Percentiles rank a stretch among this genome's conserved stretches.
These are phyloP conservation scores for Eragrostis curvula DNA, from an alignment of 176 grass and related monocot species.

Conservation along the genomic window DNA sequence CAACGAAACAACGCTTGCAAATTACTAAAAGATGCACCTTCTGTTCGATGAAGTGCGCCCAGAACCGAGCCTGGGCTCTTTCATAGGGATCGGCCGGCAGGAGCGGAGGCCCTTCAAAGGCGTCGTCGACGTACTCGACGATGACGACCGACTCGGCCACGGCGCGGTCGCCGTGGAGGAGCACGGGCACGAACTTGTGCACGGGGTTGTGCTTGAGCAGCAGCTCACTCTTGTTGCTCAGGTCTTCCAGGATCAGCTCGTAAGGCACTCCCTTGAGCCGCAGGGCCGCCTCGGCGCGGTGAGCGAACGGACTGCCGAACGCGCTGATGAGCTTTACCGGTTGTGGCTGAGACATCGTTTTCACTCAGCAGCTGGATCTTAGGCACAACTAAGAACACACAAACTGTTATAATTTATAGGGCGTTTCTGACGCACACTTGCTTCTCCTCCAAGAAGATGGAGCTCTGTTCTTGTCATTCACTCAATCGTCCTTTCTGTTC, in stretches of 20 bases:
- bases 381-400: background rate
- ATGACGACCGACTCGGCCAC: conserved; percentile 44
- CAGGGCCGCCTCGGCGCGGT: background rate
- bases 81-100: conserved; percentile 29
- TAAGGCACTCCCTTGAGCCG: background rate
- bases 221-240: conserved; percentile 47
- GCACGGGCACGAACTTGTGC: conserved; percentile 50
- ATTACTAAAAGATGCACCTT: too few relatives aligned
- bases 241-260: background rate
- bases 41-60: conserved; percentile 43
- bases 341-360: background rate
- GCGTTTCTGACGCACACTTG: background rate
- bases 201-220: conserved; percentile 52
- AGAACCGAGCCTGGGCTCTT: conserved; percentile 37
- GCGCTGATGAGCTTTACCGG: background rate
- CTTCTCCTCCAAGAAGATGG: background rate
- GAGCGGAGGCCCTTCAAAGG: conserved; percentile 13
- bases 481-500: background rate
- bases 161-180: conserved; percentile 38
- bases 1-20: too few relatives aligned
- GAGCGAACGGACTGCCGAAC: background rate
- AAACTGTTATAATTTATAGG: background rate
- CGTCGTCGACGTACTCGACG: conserved; percentile 60
- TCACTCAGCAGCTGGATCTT: background rate
- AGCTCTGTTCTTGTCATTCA: background rate